Base-by-base conservation (phyloP, 2,329 filamentous ascomycete species). In the Pochonia chlamydosporia region DNA sequence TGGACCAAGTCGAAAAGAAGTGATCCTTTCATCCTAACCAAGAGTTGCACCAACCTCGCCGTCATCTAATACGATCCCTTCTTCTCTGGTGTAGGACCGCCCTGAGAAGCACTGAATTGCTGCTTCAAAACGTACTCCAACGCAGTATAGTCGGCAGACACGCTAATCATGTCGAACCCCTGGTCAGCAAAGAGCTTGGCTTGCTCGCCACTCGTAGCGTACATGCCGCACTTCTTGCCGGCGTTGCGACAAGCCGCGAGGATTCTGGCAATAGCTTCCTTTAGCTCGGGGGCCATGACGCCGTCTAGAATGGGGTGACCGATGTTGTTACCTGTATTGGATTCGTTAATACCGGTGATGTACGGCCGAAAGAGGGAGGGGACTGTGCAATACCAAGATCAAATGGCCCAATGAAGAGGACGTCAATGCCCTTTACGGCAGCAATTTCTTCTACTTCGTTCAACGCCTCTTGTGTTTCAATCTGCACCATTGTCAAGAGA, bases 171-270 rank as follows among this genome's bases (percentile, higher is more conserved):
- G 56, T 82, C 75, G 54, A 80, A 84, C 0, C 79, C 80, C 54
- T 73, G 71, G 4, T 78, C 73, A 5, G 72, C 76, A 56, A 75
- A 81, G 44, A 58, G 49, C 56, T 70, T 77, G 2, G 76, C 76
- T 59, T 82, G 78, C 52, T 76, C 73, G n/a, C 75, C 76, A 40
- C 66, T 71, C 3, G 71, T 73, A 49, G 77, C 76, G 57, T 76
- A 83, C 40, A 83, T 79, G 20, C 79, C 84, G 5, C 75, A 75
- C 68, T 84, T 85, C 65, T 86, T 87, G 18, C 82, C 82, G 10
- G 83, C 75, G 51, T 72, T 75, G 44, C 73, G 70, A 3, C 79
- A 75, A 3, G 84, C 82, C 11, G 68, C 67, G 9, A 82, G 67
- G 40, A 84, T 72, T 50, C 72, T 78, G 40, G 71, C 70, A 46